Evolutionary conservation across 1,139 yeast genomes (phyloP).

Genomic region (Pichia sp.): DNA sequence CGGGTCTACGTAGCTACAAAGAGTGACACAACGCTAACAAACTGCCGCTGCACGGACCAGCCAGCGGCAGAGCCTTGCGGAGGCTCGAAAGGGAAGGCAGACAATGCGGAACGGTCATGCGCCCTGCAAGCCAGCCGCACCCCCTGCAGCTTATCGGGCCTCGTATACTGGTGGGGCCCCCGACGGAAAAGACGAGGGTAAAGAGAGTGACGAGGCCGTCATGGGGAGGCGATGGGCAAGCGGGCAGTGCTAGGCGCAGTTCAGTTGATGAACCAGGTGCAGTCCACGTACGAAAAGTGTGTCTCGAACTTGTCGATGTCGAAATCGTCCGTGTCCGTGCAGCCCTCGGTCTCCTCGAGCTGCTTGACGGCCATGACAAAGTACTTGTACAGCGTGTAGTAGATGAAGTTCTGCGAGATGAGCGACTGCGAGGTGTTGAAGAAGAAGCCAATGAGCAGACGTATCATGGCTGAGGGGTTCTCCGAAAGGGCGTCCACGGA

Average conservation of each 20-base stretch:
- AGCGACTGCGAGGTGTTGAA: conserved; percentile 28
- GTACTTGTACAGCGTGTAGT: conserved; percentile 28
- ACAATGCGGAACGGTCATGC: not conserved
- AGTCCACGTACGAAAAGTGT: conserved; percentile 23
- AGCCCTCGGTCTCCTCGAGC: conserved; percentile 18
- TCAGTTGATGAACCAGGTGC: conserved; percentile 25
- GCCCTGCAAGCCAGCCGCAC: not conserved
- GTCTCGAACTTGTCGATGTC: conserved; percentile 19
- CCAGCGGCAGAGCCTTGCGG: not conserved
- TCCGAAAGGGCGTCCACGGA: conserved; percentile 11
- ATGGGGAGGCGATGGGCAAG: no score
- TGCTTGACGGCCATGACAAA: conserved; percentile 23
- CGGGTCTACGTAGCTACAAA: no score
- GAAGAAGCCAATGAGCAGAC: conserved; percentile 27
- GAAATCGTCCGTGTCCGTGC: conserved; percentile 17
- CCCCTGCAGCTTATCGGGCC: not conserved
- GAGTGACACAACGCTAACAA: no score
- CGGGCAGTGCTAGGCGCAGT: not conserved
- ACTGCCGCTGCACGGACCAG: no score
- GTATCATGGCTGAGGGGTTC: conserved; percentile 20
- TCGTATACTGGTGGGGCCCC: no score
- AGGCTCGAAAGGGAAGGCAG: not conserved
- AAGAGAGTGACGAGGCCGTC: not conserved
- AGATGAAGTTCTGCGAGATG: conserved; percentile 27
- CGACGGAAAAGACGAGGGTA: not conserved